Evolutionary conservation across 2,329 filamentous ascomycete species (phyloP).

Genomic region (Talaromyces piceae): DNA sequence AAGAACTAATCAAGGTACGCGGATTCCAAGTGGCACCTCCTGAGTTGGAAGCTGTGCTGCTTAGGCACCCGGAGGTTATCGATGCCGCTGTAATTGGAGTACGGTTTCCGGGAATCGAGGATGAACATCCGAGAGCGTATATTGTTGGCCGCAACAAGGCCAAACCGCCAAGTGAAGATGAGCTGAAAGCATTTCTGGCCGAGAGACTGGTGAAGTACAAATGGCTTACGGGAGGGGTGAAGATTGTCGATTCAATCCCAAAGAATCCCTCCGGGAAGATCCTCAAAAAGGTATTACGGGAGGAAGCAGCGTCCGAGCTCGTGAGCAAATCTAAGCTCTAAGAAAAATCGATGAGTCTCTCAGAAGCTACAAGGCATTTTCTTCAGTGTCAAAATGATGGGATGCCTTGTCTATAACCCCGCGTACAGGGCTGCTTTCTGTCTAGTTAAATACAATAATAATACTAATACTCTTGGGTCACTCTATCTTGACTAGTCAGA

Average conservation of each 20-base stretch:
- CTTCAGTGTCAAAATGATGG: too few relatives aligned
- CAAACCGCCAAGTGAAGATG: slow-evolving; percentile 27
- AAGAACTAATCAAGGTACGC: slow-evolving; percentile 50
- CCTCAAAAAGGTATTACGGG: slow-evolving; percentile 47
- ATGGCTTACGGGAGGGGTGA: slow-evolving; percentile 44
- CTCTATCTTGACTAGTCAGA: too few relatives aligned
- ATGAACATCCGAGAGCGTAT: slow-evolving; percentile 42
- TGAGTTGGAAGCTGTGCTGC: slow-evolving; percentile 44
- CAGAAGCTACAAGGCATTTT: too few relatives aligned
- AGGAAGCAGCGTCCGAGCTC: slow-evolving; percentile 37
- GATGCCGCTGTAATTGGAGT: slow-evolving; percentile 46
- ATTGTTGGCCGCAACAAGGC: slow-evolving; percentile 29
- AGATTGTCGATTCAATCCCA: slow-evolving; percentile 51
- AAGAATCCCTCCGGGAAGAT: slow-evolving; percentile 54
- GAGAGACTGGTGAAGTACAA: slow-evolving; percentile 46
- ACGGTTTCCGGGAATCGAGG: slow-evolving; percentile 22
- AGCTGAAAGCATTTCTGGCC: slow-evolving; percentile 34
- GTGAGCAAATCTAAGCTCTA: too few relatives aligned
- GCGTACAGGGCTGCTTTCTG: too few relatives aligned
- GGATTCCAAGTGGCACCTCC: slow-evolving; percentile 48
- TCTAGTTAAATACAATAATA: too few relatives aligned
- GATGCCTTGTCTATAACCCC: too few relatives aligned
- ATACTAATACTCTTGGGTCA: too few relatives aligned
- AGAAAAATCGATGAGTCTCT: too few relatives aligned
- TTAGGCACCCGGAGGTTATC: slow-evolving; percentile 41